Evolutionary conservation across 2,329 filamentous ascomycete genomes (phyloP).

Genomic region (Tolypocladium tundrense): DNA sequence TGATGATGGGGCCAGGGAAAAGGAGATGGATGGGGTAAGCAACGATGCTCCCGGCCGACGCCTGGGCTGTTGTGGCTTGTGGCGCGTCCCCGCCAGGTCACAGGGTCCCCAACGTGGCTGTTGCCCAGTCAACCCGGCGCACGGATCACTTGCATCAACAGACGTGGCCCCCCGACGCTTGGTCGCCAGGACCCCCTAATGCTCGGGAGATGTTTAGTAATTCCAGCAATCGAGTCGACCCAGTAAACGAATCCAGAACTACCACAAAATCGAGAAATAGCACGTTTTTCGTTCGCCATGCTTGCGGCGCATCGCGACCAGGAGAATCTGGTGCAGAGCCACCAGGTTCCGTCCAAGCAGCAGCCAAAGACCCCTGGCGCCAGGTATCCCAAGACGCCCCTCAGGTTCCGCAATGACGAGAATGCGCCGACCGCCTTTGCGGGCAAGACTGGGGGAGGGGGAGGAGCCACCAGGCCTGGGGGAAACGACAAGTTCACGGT

Average conservation of each 20-base stretch:
- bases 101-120: constrained; percentile 4
- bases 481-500: constrained; percentile 33
- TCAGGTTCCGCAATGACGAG: constrained; percentile 75
- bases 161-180: constrained; percentile 11
- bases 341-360: constrained; percentile 64
- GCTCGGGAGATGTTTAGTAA: background rate
- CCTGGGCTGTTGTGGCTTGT: constrained; percentile 18
- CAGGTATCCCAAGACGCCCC: constrained; percentile 71
- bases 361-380: constrained; percentile 75
- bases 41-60: constrained; percentile 10
- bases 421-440: constrained; percentile 46
- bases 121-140: constrained; percentile 17
- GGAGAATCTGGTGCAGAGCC: constrained; percentile 73
- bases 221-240: background rate
- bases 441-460: constrained; percentile 34
- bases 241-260: background rate
- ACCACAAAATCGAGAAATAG: background rate
- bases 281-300: constrained; percentile 37
- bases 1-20: constrained; percentile 19
- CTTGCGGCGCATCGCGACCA: constrained; percentile 71
- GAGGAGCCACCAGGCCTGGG: constrained; percentile 43
- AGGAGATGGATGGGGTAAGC: constrained; percentile 13
- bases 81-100: constrained; percentile 7
- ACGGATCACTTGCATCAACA: constrained; percentile 1
- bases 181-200: background rate